These are phyloP conservation scores for Aureobasidium sp. DNA, from an alignment of 2,329 filamentous ascomycete species.

Conservation along the genomic window DNA sequence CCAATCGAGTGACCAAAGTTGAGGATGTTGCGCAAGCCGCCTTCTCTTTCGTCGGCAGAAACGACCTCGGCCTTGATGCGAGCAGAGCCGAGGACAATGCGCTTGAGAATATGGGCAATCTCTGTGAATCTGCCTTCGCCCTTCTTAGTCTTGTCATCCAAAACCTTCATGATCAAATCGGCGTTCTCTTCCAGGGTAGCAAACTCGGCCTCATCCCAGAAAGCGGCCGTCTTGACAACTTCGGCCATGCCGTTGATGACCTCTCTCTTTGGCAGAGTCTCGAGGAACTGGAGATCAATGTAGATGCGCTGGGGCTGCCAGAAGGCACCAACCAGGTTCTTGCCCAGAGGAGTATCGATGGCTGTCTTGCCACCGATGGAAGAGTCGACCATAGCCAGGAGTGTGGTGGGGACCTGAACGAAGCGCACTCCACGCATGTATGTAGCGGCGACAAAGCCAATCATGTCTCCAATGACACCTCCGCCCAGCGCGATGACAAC, in stretches of 20 bases:
- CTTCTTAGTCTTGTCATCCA: slow-evolving; percentile 53
- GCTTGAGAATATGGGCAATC: slow-evolving; percentile 49
- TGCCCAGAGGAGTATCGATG: slow-evolving; percentile 91
- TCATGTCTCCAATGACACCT: slow-evolving; percentile 96
- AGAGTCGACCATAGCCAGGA: slow-evolving; percentile 96
- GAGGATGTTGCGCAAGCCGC: slow-evolving; percentile 83
- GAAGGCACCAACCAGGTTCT: slow-evolving; percentile 92
- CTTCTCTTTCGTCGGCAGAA: slow-evolving; percentile 88
- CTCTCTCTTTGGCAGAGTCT: slow-evolving; percentile 82
- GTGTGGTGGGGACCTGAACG: slow-evolving; percentile 90
- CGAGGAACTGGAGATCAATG: slow-evolving; percentile 85
- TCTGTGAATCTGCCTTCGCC: slow-evolving; percentile 57
- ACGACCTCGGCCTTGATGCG: slow-evolving; percentile 91
- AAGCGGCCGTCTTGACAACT: slow-evolving; percentile 78
- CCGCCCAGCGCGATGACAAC: slow-evolving; percentile 92
- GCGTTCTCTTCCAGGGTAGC: slow-evolving; percentile 76
- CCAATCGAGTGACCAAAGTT: slow-evolving; percentile 99
- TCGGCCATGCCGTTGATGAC: slow-evolving; percentile 99
- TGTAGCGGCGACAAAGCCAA: slow-evolving; percentile 92
- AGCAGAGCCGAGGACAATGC: slow-evolving; percentile 80
- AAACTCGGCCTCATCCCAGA: slow-evolving; percentile 88
- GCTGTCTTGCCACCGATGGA: slow-evolving; percentile 98
- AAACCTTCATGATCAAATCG: slow-evolving; percentile 63
- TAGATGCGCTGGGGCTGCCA: slow-evolving; percentile 95
- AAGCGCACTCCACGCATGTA: slow-evolving; percentile 98